phyloP scores from a whole-genome alignment of 208 protist species.

The Vickermania spadyakhi region DNA sequence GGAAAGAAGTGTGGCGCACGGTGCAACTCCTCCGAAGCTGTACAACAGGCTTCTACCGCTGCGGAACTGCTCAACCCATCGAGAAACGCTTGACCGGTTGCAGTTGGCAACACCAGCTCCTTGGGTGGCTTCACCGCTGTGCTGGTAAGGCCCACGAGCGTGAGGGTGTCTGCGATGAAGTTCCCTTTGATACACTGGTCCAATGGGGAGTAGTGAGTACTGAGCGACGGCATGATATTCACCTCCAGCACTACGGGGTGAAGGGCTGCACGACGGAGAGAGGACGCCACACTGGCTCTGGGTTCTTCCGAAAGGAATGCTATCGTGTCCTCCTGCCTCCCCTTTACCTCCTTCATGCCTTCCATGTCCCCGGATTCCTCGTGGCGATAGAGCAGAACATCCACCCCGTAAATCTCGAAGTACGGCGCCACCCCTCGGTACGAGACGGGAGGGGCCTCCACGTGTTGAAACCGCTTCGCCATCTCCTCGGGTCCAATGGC shows the following conservation, averaged over 20 bases:
- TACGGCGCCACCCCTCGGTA: conserved; percentile 26
- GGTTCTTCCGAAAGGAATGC: not conserved
- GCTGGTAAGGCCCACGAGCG: conserved; percentile 62
- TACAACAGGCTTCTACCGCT: not conserved
- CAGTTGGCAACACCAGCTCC: not conserved
- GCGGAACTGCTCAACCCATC: not conserved
- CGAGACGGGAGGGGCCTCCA: conserved; percentile 10
- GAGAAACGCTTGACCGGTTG: not conserved
- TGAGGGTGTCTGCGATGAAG: conserved; percentile 69
- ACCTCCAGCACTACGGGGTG: conserved; percentile 70
- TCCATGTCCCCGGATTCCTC: not conserved
- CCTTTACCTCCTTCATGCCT: not conserved
- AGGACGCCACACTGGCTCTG: not conserved
- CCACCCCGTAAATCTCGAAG: conserved; percentile 83
- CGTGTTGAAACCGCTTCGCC: not conserved
- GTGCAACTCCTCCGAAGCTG: not conserved
- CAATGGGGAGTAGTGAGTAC: conserved; percentile 63
- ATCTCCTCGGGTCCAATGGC: not conserved
- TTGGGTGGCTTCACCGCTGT: conserved; percentile 8
- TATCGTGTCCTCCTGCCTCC: not conserved
- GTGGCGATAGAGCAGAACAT: conserved; percentile 44
- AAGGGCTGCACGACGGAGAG: not conserved
- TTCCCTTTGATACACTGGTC: conserved; percentile 80
- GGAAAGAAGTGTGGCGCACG: not conserved
- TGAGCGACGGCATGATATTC: conserved; percentile 84